phyloP scores from a whole-genome alignment of 192 early-diverging fungal genomes.

The Pecoramyces ruminantium region DNA sequence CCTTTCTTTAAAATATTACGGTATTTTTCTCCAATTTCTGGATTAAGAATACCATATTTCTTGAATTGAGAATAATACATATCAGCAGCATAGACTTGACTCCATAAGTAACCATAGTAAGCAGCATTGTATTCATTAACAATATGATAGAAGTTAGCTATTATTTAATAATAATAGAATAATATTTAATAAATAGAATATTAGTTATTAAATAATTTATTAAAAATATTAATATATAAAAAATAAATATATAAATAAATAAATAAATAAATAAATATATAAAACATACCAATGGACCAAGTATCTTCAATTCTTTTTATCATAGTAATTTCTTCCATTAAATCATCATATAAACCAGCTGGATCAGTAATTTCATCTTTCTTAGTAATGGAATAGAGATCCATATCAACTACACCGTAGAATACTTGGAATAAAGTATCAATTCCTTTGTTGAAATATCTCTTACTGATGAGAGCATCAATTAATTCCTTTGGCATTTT shows the following conservation, averaged over 20 bases:
- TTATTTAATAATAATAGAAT: too few relatives aligned
- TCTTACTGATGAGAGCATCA: slow-evolving; percentile 41
- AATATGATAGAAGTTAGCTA: slow-evolving; percentile 34
- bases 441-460: slow-evolving; percentile 57
- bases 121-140: slow-evolving; percentile 54
- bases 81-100: slow-evolving; percentile 62
- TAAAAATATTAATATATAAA: too few relatives aligned
- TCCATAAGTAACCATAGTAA: slow-evolving; percentile 66
- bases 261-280: too few relatives aligned
- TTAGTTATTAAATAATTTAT: too few relatives aligned
- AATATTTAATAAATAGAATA: too few relatives aligned
- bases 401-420: slow-evolving; percentile 59
- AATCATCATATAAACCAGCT: slow-evolving; percentile 17
- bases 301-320: slow-evolving; percentile 16
- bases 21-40: too few relatives aligned
- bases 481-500: slow-evolving; percentile 52
- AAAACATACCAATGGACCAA: slow-evolving; percentile 7
- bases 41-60: slow-evolving; percentile 16
- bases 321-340: slow-evolving; percentile 16
- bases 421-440: slow-evolving; percentile 55
- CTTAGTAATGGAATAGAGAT: slow-evolving; percentile 31
- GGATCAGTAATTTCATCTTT: slow-evolving; percentile 21
- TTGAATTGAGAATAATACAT: slow-evolving; percentile 59
- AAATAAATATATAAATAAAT: too few relatives aligned
- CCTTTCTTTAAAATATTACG: too few relatives aligned